Evolutionary conservation across 2,329 filamentous ascomycete genomes (phyloP), one percentile per base, ranked within the genome.

Genomic region (Fonsecaea erecta): DNA sequence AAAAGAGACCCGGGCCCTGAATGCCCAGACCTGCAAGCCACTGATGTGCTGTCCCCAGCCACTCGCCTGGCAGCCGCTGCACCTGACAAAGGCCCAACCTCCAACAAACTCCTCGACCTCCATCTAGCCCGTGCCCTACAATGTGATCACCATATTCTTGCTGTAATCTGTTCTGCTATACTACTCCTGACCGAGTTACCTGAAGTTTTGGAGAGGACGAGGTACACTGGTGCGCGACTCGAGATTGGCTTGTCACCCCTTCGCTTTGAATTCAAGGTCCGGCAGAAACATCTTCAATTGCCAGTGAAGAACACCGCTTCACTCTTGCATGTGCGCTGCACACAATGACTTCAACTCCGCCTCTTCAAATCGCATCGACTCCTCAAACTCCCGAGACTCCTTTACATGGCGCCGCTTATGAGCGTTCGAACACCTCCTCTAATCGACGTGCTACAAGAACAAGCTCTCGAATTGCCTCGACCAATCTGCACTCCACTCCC

Each of bases 271-370:
- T 24, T 24, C 9, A 2, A 30, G 48, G 40, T 56, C 54, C 52
- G 53, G 55, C 53, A 61, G 53, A 48, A 26, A 24, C 21, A 37
- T 52, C 34, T 26, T 34, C 52, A 43, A 51, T 48, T 52, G 26
- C n/a, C 24, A 46, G 43, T 48, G 43, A 48, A 48, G 14, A 35
- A 40, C 53, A 32, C 34, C 43, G 58, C 62, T 65, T 64, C 66
- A 53, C 18, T 46, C 6, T 16, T 65, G 43, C 57, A 37, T 24
- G 24, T 59, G 53, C 52, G 30, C 52, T 30, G 35, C 63, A 46
- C 68, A 74, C 62, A 58, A 81, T 81, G 79, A 76, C 79, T 59
- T 76, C 79, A 40, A 82, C 80, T 71, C 80, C 80, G 62, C 80
- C 80, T n/a, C 74, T 76, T 37, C 71, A 71, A 57, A 68, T 72